Evolutionary conservation across 2,329 filamentous ascomycete genomes (phyloP).

Genomic region (Nannizziopsis barbatae): DNA sequence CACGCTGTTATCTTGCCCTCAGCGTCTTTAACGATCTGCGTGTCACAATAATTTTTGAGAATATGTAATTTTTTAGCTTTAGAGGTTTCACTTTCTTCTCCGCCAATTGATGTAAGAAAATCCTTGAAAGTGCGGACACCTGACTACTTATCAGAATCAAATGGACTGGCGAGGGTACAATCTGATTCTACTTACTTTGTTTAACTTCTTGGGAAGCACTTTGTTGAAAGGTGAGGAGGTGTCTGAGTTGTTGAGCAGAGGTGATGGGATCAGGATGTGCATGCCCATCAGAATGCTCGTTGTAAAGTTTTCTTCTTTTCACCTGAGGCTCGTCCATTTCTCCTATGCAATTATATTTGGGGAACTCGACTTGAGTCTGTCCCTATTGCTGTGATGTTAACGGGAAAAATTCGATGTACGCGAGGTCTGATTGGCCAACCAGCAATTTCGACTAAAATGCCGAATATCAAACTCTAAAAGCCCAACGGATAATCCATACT

Average conservation of each 20-base stretch:
- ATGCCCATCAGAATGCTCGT: slow-evolving; percentile 11
- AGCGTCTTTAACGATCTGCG: slow-evolving; percentile 40
- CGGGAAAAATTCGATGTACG: neutral
- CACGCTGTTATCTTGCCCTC: slow-evolving; percentile 52
- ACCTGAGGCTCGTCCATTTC: slow-evolving; percentile 27
- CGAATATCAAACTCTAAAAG: too few relatives aligned
- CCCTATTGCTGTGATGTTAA: neutral
- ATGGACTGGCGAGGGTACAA: neutral
- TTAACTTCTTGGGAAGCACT: slow-evolving; percentile 44
- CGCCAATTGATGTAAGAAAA: slow-evolving; percentile 33
- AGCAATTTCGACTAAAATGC: too few relatives aligned
- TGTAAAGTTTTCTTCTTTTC: slow-evolving; percentile 34
- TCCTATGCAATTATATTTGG: neutral
- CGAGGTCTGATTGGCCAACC: slow-evolving; percentile 6
- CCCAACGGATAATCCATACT: too few relatives aligned
- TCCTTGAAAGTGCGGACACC: slow-evolving; percentile 36
- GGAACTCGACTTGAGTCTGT: neutral
- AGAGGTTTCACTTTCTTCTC: slow-evolving; percentile 27
- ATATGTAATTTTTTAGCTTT: slow-evolving; percentile 33
- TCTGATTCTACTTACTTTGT: slow-evolving; percentile 47
- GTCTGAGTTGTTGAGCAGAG: slow-evolving; percentile 54
- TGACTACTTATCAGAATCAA: slow-evolving; percentile 16
- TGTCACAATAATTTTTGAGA: slow-evolving; percentile 41
- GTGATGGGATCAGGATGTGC: slow-evolving; percentile 22
- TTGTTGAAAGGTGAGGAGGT: slow-evolving; percentile 60